Evolutionary conservation across 345 rosid genomes (phyloP).

Genomic region (Eucalyptus tenuipes): DNA sequence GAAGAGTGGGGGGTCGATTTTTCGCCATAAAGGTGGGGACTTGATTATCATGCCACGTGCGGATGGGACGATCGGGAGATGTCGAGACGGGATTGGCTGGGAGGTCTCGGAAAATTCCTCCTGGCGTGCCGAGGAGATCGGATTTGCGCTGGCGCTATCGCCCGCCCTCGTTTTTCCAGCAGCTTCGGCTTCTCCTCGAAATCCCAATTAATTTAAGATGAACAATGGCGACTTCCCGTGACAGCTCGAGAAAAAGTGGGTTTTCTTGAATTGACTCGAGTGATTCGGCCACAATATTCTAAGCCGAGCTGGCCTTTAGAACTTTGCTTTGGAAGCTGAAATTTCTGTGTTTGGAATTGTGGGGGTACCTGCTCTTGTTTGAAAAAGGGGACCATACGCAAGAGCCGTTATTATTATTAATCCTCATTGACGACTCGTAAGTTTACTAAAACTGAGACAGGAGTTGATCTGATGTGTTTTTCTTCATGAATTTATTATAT

Average conservation of each 20-base stretch:
- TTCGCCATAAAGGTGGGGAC: neutral
- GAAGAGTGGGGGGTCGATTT: neutral
- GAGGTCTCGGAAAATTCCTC: neutral
- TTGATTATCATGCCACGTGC: conserved; percentile 9
- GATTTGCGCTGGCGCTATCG: neutral
- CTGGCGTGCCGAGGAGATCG: neutral
- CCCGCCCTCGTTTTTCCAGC: neutral
- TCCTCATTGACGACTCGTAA: neutral
- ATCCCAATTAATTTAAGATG: neutral
- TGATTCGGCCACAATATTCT: neutral
- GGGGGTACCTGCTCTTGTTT: neutral
- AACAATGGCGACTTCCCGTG: neutral
- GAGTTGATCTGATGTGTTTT: neutral
- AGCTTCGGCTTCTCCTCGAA: neutral
- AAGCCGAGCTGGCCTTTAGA: neutral
- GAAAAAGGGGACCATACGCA: neutral
- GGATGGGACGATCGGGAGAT: neutral
- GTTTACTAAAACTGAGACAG: neutral
- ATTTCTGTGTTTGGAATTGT: neutral
- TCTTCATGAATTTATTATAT: neutral
- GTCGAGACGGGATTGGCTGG: neutral
- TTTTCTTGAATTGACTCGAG: neutral
- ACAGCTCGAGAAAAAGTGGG: neutral
- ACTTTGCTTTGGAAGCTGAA: neutral
- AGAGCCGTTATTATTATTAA: neutral